phyloP scores from a whole-genome alignment of 2,329 filamentous ascomycete genomes.

The Venturia aucupariae region DNA sequence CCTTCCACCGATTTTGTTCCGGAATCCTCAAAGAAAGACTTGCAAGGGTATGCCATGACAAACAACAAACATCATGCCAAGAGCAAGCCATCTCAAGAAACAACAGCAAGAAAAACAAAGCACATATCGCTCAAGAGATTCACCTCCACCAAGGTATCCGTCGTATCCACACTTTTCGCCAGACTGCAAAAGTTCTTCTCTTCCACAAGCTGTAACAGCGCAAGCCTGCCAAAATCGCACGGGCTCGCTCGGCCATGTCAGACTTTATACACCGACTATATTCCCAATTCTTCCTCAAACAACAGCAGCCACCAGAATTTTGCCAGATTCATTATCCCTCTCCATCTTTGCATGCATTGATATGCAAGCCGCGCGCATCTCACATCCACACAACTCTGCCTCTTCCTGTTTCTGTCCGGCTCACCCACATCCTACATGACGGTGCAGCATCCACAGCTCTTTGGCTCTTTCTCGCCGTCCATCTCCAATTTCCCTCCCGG shows the following conservation, averaged over 20 bases:
- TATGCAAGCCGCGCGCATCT: background rate
- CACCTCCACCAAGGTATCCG: background rate
- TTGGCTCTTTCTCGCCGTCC: slow-evolving; percentile 56
- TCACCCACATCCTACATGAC: slow-evolving; percentile 61
- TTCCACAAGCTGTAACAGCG: background rate
- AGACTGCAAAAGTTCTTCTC: background rate
- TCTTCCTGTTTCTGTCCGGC: background rate
- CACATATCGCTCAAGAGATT: slow-evolving; percentile 5
- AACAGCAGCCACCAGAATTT: background rate
- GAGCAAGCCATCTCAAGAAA: background rate
- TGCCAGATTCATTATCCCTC: background rate
- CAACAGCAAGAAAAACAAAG: background rate
- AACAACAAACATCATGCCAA: background rate
- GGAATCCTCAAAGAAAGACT: background rate
- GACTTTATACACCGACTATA: background rate
- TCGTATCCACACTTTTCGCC: slow-evolving; percentile 2
- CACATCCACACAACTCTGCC: background rate
- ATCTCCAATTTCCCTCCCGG: slow-evolving; percentile 68
- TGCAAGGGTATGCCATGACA: slow-evolving; percentile 2
- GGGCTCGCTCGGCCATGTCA: background rate
- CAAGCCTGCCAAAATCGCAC: background rate
- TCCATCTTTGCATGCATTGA: background rate
- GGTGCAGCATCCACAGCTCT: slow-evolving; percentile 75
- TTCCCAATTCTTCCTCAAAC: background rate
- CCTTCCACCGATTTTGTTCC: background rate